phyloP scores from a whole-genome alignment of 2,329 filamentous ascomycete species.

The Neonectria ditissima region DNA sequence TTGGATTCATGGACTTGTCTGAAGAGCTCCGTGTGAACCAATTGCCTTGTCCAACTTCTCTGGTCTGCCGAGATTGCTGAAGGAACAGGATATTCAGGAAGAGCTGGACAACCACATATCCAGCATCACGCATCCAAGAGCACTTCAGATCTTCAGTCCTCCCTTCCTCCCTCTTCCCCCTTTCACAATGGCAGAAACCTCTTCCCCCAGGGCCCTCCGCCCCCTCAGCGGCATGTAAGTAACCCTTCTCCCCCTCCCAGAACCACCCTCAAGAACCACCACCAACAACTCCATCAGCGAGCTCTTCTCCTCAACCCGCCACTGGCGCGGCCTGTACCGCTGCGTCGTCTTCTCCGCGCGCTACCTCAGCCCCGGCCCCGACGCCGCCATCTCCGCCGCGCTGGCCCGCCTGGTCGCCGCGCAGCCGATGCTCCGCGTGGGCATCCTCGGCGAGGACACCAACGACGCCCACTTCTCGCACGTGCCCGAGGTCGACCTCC shows the following conservation, averaged over 20 bases:
- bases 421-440: slow-evolving; percentile 62
- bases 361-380: slow-evolving; percentile 48
- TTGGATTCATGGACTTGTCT: neutral
- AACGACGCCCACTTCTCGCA: slow-evolving; percentile 57
- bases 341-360: slow-evolving; percentile 60
- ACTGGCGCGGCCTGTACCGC: slow-evolving; percentile 60
- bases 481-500: slow-evolving; percentile 57
- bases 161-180: neutral
- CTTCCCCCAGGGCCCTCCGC: slow-evolving; percentile 34
- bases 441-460: slow-evolving; percentile 60
- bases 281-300: slow-evolving; percentile 52
- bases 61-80: neutral
- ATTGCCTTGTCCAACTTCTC: neutral
- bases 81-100: neutral
- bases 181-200: slow-evolving; percentile 21
- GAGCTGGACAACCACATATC: neutral
- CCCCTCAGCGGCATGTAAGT: slow-evolving; percentile 45
- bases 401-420: slow-evolving; percentile 54
- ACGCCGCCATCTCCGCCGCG: slow-evolving; percentile 50
- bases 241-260: neutral
- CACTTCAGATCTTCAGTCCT: neutral
- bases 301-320: slow-evolving; percentile 58
- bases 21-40: neutral
- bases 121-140: too few species aligned
- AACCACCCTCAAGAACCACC: neutral